phyloP scores from a whole-genome alignment of 2,329 filamentous ascomycete species.

The Phaeosphaeriaceae sp. region DNA sequence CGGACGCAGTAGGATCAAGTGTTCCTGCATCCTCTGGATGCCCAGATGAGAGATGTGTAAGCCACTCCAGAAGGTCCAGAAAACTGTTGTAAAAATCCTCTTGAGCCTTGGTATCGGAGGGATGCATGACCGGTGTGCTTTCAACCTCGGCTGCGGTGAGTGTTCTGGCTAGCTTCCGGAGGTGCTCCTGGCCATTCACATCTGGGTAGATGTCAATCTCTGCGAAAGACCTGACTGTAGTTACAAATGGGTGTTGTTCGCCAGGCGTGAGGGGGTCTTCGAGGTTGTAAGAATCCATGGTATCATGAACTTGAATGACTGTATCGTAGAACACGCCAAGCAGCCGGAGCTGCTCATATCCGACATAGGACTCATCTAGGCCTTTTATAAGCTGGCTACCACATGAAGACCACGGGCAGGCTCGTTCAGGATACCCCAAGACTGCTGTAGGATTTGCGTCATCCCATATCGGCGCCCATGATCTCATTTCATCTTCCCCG shows the following conservation, averaged over 20 bases:
- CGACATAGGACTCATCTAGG: neutral
- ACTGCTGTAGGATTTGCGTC: neutral
- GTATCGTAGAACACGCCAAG: neutral
- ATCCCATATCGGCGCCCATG: slow-evolving; percentile 5
- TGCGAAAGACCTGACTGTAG: neutral
- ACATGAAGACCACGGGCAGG: neutral
- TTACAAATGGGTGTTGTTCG: neutral
- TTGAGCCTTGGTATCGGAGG: neutral
- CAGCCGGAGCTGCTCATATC: neutral
- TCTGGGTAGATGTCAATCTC: neutral
- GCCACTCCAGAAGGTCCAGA: neutral
- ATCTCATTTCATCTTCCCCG: neutral
- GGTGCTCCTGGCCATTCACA: neutral
- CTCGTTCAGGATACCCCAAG: neutral
- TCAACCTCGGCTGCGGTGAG: neutral
- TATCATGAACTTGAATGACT: neutral
- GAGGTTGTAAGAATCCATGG: neutral
- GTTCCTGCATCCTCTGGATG: neutral
- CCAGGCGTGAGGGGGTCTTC: neutral
- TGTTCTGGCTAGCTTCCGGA: neutral
- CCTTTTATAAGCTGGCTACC: neutral
- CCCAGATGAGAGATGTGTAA: neutral
- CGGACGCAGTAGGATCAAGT: neutral
- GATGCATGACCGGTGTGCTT: neutral
- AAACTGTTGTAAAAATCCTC: neutral